A percentile compares a stretch with the other conserved stretches of the same genome.
Conservation (phyloP, 306 rosid genomes). For the Quercus rubra region DNA sequence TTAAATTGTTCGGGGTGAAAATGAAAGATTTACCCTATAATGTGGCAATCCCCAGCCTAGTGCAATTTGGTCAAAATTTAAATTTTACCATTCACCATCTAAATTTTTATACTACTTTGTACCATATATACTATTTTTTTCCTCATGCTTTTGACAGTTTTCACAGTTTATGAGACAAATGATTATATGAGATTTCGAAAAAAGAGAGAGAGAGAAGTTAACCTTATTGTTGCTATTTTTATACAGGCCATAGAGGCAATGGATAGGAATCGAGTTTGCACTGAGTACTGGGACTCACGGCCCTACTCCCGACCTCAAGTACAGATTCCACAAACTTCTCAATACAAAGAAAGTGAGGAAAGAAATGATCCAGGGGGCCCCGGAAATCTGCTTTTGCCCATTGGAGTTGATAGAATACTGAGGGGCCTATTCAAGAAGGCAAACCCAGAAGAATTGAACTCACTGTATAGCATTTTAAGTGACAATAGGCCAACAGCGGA, state of each 20-base stretch:
- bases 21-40: not conserved
- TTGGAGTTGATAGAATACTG: slow-evolving; percentile 35
- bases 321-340: slow-evolving; percentile 63
- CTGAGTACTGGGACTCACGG: slow-evolving; percentile 93
- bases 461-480: slow-evolving; percentile 55
- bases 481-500: slow-evolving; percentile 46
- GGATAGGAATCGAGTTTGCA: slow-evolving; percentile 74
- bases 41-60: no score
- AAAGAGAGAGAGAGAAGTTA: no score
- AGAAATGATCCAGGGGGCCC: slow-evolving; percentile 27
- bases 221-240: slow-evolving; percentile 2
- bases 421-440: slow-evolving; percentile 64
- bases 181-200: not conserved
- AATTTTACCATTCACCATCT: no score
- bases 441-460: slow-evolving; percentile 67
- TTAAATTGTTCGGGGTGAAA: not conserved
- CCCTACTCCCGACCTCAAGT: slow-evolving; percentile 92
- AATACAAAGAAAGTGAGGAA: slow-evolving; percentile 25
- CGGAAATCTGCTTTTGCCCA: slow-evolving; percentile 20
- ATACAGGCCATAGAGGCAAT: slow-evolving; percentile 87
- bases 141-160: not conserved
- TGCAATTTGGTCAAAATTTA: no score
- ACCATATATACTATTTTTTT: no score
- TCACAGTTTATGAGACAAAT: not conserved
- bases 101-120: no score